Evolutionary conservation across 768 basidiomycete genomes (phyloP).

Genomic region (Coprinellus aureogranulatus): DNA sequence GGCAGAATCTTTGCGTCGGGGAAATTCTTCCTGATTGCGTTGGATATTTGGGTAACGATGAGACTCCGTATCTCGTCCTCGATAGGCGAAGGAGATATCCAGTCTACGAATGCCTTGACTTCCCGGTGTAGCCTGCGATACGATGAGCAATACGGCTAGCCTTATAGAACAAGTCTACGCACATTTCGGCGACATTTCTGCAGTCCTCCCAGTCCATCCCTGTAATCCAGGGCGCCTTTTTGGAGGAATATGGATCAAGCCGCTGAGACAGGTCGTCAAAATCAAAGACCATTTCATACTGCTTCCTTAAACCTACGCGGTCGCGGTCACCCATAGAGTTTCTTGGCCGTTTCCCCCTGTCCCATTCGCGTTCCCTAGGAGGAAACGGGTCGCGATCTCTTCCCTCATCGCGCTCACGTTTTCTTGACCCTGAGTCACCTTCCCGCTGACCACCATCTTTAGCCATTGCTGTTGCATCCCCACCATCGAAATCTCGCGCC

Average conservation of each 20-base stretch:
- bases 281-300: conserved; percentile 31
- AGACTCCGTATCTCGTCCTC: conserved; percentile 85
- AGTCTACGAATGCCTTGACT: conserved; percentile 78
- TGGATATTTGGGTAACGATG: conserved; percentile 66
- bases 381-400: not conserved
- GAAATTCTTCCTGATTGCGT: conserved; percentile 62
- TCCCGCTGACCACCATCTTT: not conserved
- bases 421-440: not conserved
- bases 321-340: conserved; percentile 15
- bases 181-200: conserved; percentile 83
- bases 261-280: conserved; percentile 51
- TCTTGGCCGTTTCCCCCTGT: conserved; percentile 28
- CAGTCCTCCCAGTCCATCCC: conserved; percentile 71
- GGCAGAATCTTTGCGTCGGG: conserved; percentile 79
- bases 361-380: conserved; percentile 37
- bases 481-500: not conserved
- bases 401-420: not conserved
- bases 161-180: conserved; percentile 26
- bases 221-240: conserved; percentile 69
- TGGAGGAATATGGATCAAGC: conserved; percentile 43
- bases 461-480: not conserved
- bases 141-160: conserved; percentile 8
- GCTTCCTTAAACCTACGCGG: conserved; percentile 20
- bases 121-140: conserved; percentile 75
- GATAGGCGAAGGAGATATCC: conserved; percentile 80